These are phyloP conservation scores for Helichrysum umbraculigerum DNA, from an alignment of 129 eudicot genomes.

Conservation along the genomic window DNA sequence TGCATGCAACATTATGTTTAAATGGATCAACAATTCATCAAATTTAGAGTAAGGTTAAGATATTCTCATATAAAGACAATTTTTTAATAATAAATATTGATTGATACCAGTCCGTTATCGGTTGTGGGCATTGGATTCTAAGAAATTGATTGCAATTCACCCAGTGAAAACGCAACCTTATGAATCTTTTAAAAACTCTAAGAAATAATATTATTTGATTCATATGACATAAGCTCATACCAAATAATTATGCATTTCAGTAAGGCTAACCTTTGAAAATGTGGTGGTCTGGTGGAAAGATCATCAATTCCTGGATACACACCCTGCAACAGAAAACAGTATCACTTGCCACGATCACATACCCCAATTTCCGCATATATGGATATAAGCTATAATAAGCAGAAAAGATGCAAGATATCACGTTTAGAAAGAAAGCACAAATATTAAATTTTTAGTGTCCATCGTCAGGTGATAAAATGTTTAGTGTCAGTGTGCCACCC, in stretches of 20 bases:
- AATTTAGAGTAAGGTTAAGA: too few species aligned
- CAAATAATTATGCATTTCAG: neutral
- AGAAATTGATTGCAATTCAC: too few species aligned
- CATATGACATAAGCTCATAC: neutral
- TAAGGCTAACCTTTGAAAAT: constrained; percentile 69
- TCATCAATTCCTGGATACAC: constrained; percentile 61
- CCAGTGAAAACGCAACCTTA: too few species aligned
- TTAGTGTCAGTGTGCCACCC: neutral
- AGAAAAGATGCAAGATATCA: neutral
- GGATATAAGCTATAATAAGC: neutral
- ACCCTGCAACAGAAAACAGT: constrained; percentile 51
- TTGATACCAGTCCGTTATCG: too few species aligned
- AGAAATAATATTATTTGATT: constrained; percentile 4
- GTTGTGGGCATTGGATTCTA: too few species aligned
- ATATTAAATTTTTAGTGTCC: neutral
- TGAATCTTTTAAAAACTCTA: too few species aligned
- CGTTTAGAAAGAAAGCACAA: neutral
- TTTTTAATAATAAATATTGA: too few species aligned
- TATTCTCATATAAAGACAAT: too few species aligned
- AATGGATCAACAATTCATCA: too few species aligned
- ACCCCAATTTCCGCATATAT: neutral
- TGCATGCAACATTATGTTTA: too few species aligned
- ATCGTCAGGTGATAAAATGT: neutral
- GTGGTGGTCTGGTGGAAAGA: constrained; percentile 64
- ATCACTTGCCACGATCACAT: constrained; percentile 20